Evolutionary conservation across 495 filamentous ascomycete genomes (phyloP), one percentile per base, ranked within the genome.

Genomic region (Viridothelium virens): DNA sequence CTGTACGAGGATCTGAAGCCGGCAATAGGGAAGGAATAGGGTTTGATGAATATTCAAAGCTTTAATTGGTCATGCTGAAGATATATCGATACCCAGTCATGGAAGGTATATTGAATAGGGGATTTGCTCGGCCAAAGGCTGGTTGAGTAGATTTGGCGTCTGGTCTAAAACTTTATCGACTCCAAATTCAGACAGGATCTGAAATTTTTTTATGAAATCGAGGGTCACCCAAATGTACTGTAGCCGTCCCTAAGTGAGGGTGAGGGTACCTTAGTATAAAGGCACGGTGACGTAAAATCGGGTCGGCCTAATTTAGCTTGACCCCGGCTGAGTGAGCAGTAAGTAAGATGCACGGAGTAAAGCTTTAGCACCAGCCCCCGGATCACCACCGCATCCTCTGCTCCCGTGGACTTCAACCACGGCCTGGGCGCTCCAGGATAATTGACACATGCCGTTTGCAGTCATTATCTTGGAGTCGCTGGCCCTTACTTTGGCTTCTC

Each of bases 391-490:
- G 37, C 61, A 56, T 50, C 63, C 65, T 62, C 63, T 53, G 31
- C 64, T 36, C 53, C 53, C 31, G 25, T 33, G 18, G 14, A n/a
- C 59, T 62, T 64, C 53, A 16, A 64, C 66, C 34, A 59, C 53
- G 7, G 25, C 31, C 5, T 33, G 18, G 67, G 72, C 72, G 65
- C 72, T 74, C 72, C 70, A 72, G 70, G 72, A 70, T 72, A 74
- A 74, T 74, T 74, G 68, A 44, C 67, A 18, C 47, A 38, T 38
- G 25, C 6, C 38, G 9, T 44, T 44, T 14, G 37, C 14, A 63
- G 65, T 65, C 68, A 72, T 74, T 74, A 70, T 72, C 68, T 72
- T 74, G 72, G 72, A 74, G 72, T 63, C 67, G 67, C 67, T 70
- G 63, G 63, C 25, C 63, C 62, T 63, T 33, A 59, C 38, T 14